These are phyloP conservation scores for Leishmania braziliensis DNA, from an alignment of 208 protist genomes.

Conservation along the genomic window DNA sequence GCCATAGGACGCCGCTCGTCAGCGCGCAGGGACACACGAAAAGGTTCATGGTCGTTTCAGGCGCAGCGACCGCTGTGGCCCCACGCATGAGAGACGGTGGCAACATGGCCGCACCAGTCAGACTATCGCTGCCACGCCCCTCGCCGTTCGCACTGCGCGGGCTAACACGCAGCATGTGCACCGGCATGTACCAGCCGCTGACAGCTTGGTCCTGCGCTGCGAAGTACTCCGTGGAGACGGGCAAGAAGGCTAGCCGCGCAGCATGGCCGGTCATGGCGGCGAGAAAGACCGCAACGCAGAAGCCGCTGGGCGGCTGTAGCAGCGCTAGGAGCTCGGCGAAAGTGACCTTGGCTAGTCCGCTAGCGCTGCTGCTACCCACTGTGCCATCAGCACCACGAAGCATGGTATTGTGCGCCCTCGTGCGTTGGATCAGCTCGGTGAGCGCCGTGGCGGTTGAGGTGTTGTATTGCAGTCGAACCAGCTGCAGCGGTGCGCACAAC, in stretches of 20 bases:
- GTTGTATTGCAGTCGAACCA: neutral
- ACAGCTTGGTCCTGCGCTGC: constrained; percentile 1
- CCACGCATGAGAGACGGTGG: neutral
- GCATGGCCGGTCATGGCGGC: constrained; percentile 11
- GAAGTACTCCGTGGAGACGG: neutral
- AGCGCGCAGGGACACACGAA: constrained; percentile 6
- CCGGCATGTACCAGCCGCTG: constrained; percentile 7
- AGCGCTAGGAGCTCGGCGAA: constrained; percentile 4
- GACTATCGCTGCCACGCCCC: no score
- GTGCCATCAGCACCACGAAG: neutral
- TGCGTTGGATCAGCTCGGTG: neutral
- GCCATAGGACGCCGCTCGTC: neutral
- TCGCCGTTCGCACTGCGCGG: no score
- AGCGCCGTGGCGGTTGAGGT: neutral
- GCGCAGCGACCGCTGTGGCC: neutral
- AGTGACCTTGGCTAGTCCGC: neutral
- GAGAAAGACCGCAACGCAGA: constrained; percentile 3
- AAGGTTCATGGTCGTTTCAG: neutral
- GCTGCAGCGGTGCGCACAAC: constrained; percentile 5
- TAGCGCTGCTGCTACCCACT: neutral
- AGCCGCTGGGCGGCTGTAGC: constrained; percentile 10
- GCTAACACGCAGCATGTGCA: constrained; percentile 6
- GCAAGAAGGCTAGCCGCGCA: constrained; percentile 4
- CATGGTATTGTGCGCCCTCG: neutral
- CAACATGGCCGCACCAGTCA: neutral